phyloP scores from a whole-genome alignment of 2,329 filamentous ascomycete species.

The Microsporum canis region DNA sequence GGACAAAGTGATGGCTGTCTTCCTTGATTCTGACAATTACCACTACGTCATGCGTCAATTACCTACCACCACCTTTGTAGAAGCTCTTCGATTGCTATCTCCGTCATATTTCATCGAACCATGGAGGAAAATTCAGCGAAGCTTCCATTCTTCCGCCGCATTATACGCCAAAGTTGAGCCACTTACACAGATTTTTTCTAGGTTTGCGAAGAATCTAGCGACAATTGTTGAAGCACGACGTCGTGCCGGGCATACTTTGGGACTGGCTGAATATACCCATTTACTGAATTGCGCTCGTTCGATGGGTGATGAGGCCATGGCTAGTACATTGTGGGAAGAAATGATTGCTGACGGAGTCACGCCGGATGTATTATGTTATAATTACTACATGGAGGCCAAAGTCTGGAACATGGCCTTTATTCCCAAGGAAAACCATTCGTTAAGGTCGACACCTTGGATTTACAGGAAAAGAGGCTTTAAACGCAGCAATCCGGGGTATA shows the following conservation, averaged over 20 bases:
- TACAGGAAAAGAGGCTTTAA: constrained; percentile 21
- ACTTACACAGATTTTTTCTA: constrained; percentile 28
- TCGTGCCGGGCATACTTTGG: constrained; percentile 27
- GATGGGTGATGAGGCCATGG: constrained; percentile 36
- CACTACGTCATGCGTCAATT: constrained; percentile 28
- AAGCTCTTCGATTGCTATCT: constrained; percentile 52
- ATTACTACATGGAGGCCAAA: constrained; percentile 42
- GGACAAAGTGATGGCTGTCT: constrained; percentile 29
- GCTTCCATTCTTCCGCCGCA: constrained; percentile 41
- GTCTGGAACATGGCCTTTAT: constrained; percentile 37
- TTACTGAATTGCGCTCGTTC: constrained; percentile 43
- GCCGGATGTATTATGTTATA: constrained; percentile 44
- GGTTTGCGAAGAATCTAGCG: constrained; percentile 30
- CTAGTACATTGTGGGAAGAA: constrained; percentile 37
- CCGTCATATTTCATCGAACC: constrained; percentile 42
- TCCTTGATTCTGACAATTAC: constrained; percentile 24
- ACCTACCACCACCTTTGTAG: constrained; percentile 48
- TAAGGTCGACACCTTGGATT: constrained; percentile 25
- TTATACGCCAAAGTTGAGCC: constrained; percentile 33
- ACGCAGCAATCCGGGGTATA: constrained; percentile 16
- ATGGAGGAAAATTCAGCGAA: constrained; percentile 37
- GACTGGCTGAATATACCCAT: constrained; percentile 41
- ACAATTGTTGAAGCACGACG: constrained; percentile 31
- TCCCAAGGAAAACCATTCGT: constrained; percentile 30
- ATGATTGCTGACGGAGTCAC: constrained; percentile 29